A percentile compares a stretch with the other conserved stretches of the same genome.
phyloP scores from a whole-genome alignment of 352 stramenopile species.

The Globisporangium viniferum region DNA sequence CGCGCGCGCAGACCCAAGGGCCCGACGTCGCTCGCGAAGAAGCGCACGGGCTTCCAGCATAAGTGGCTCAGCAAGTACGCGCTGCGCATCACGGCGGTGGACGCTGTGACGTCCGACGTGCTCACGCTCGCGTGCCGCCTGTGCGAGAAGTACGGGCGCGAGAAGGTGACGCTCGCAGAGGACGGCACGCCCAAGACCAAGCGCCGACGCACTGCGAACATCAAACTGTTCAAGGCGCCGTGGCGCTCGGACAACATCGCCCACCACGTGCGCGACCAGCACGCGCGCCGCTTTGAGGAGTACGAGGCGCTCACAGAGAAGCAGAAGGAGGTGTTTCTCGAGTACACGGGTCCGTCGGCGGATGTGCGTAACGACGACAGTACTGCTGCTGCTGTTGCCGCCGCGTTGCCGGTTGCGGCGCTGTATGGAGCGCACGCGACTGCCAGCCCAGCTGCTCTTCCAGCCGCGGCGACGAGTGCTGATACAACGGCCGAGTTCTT shows the following conservation, averaged over 20 bases:
- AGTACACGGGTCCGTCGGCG: slow-evolving; percentile 2
- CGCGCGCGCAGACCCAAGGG: neutral
- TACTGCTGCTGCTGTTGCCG: neutral
- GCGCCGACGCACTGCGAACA: slow-evolving; percentile 11
- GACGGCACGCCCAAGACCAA: slow-evolving; percentile 11
- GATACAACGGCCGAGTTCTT: neutral
- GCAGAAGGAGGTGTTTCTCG: slow-evolving; percentile 17
- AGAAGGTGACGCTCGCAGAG: slow-evolving; percentile 9
- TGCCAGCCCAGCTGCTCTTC: neutral
- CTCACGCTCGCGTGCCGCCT: slow-evolving; percentile 17
- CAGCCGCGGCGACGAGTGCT: neutral
- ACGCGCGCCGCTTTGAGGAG: slow-evolving; percentile 14
- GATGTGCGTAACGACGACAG: neutral
- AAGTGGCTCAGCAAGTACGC: slow-evolving; percentile 20
- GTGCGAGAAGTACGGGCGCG: slow-evolving; percentile 17
- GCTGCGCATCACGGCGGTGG: slow-evolving; percentile 12
- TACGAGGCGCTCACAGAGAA: slow-evolving; percentile 19
- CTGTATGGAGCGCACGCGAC: neutral
- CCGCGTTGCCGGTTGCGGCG: neutral
- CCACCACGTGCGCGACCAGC: slow-evolving; percentile 16
- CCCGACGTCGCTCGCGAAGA: slow-evolving; percentile 1
- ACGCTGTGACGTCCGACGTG: slow-evolving; percentile 17
- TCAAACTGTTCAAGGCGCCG: slow-evolving; percentile 22
- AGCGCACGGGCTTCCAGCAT: slow-evolving; percentile 17
- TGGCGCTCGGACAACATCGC: slow-evolving; percentile 20